A percentile compares a stretch with the other conserved stretches of the same genome.
These are phyloP conservation scores for Quercus dentata DNA, from an alignment of 306 rosid genomes.

Conservation along the genomic window DNA sequence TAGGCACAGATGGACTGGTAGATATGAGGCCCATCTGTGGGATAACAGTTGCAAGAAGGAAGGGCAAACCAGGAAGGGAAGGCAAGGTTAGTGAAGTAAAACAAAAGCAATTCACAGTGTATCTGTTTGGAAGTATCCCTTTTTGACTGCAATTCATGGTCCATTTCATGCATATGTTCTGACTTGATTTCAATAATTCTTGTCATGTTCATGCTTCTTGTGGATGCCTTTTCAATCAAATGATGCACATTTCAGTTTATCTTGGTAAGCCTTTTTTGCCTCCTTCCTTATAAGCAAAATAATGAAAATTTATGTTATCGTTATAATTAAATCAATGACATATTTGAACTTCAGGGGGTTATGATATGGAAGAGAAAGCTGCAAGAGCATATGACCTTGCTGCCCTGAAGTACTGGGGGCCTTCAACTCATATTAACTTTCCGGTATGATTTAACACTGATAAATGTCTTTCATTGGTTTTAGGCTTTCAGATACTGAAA, in stretches of 20 bases:
- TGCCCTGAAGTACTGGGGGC: constrained; percentile 96
- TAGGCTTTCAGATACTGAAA: background rate
- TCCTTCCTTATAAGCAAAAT: no score
- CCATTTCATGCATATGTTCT: constrained; percentile 25
- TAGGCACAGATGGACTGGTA: constrained; percentile 98
- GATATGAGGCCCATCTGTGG: constrained; percentile 99
- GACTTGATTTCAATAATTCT: constrained; percentile 36
- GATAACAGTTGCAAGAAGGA: constrained; percentile 98
- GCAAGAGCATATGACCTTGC: constrained; percentile 99
- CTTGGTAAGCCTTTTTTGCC: constrained; percentile 51
- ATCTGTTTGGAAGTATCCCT: constrained; percentile 18
- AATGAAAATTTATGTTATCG: no score
- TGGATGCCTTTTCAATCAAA: constrained; percentile 44
- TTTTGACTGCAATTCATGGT: constrained; percentile 9
- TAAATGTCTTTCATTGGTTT: background rate
- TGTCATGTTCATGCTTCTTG: constrained; percentile 29
- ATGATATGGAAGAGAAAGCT: constrained; percentile 99
- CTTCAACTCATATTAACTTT: constrained; percentile 86
- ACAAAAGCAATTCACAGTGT: background rate
- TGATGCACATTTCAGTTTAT: constrained; percentile 59
- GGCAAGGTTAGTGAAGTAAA: constrained; percentile 68
- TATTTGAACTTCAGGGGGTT: constrained; percentile 62
- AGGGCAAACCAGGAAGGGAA: constrained; percentile 98
- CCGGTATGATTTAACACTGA: constrained; percentile 40
- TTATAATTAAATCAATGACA: no score